Base-by-base conservation (phyloP, 768 basidiomycete species). In the Cystofilobasidium ferigula region DNA sequence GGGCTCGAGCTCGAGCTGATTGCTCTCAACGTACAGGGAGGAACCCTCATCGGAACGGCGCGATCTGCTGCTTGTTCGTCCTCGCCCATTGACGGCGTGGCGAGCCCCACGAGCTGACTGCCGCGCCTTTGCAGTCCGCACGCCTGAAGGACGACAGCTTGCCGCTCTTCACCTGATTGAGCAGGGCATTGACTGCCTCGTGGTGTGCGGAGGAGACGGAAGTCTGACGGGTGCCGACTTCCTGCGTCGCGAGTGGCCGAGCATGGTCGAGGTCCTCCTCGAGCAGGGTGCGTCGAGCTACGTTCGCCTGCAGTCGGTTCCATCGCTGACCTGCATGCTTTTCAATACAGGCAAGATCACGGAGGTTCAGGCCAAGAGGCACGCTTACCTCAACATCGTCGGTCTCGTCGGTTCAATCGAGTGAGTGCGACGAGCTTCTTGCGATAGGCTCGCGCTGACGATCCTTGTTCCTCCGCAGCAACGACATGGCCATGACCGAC, bases 401-500 rank as follows among this genome's bases (percentile, higher is more conserved):
- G 95, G 95, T n/a, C 84, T 99, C 47, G 95, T 98, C 67, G 95
- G 95, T 40, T 94, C 91, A 5, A 98, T 99, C 74, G 95, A 99
- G 76, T 76, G 56, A 69, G 76, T 71, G 14, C 14, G 54, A 34
- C 36, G 2, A 32, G 24, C 45, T 28, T 16, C 61, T 57, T 36
- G 43, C 43, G 16, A n/a, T 16, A 36, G 24, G 14, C 20, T 35
- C 40, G 58, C 3, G 20, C 2, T 34, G n/a, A 28, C 13, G 30
- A 26, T 45, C 28, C 43, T 13, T 43, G 4, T 38, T 32, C n/a
- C 35, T 5, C 22, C 34, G 8, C 68, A 75, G 74, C 78, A 99
- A 99, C 73, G 95, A 98, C 75, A 97, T 99, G 93, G 87, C 88
- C 20, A 81, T 94, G 83, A 98, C 95, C 24, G 92, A 98, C 76